Base-by-base conservation (phyloP, 768 basidiomycete species). In the Sporobolomyces pararoseus region DNA sequence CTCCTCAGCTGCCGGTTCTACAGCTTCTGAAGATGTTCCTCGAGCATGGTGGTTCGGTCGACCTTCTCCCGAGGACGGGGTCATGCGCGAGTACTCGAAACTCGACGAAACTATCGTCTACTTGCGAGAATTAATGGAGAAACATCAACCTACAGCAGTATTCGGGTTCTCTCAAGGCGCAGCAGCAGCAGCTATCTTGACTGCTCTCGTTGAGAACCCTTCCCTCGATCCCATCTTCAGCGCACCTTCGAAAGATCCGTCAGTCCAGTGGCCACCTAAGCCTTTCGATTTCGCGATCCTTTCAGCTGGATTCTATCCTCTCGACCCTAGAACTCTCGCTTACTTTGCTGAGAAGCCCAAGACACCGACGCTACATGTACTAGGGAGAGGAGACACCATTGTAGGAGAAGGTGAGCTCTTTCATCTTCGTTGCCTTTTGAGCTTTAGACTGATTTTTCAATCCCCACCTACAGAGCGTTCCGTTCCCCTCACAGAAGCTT, bases 321-420 rank as follows among this genome's bases (percentile, higher is more conserved):
- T 68, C n/a, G 73, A 74, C 44, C 61, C 65, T 21, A 42, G 60
- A 1, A 29, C 50, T 6, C 34, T 7, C 6, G 57, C 55, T 0
- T 67, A 54, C 55, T 74, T 74, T 42, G 54, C 47, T 4, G 47
- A 81, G 13, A 82, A 81, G 27, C 87, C 85, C 75, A 78, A 82
- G 27, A 92, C 91, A 13, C 88, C 86, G 4, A 90, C 89, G 0
- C 79, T 94, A 27, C 90, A 91, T 77, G 82, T 92, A 21, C 79
- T 90, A 12, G 91, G 91, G n/a, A 83, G 80, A 73, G 89, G 82
- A 46, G 91, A 93, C 72, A 83, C 89, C 16, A 83, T 94, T 29
- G 88, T 93, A 7, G 69, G 70, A 13, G 58, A 62, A 19, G 72
- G 68, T 69, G 12, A 39, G 55, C 2, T 19, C 7, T 10, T 29